Percentiles rank a stretch among this genome's conserved stretches.
phyloP scores from a whole-genome alignment of 192 early-diverging fungal genomes.

The Gamsiella multidivaricata region DNA sequence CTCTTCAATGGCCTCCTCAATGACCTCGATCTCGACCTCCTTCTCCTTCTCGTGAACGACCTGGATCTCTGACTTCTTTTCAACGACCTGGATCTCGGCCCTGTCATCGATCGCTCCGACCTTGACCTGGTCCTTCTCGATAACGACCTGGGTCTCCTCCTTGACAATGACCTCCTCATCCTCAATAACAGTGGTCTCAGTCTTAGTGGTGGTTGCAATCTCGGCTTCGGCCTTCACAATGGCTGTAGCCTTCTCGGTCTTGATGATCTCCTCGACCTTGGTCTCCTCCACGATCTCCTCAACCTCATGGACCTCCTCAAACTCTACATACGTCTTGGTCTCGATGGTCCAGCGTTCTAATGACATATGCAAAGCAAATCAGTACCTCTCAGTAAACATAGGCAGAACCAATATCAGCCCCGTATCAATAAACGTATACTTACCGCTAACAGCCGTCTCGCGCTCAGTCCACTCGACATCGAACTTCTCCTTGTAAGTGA shows the following conservation, averaged over 20 bases:
- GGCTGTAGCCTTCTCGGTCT: constrained; percentile 6
- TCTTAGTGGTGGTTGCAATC: constrained; percentile 10
- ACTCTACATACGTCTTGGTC: constrained; percentile 21
- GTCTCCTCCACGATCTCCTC: constrained; percentile 22
- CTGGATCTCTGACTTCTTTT: neutral
- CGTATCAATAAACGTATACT: neutral
- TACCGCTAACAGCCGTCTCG: constrained; percentile 7
- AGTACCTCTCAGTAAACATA: neutral
- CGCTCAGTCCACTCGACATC: constrained; percentile 28
- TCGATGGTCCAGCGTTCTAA: constrained; percentile 7
- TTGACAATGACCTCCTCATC: constrained; percentile 8
- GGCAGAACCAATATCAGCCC: neutral
- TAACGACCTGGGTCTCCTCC: constrained; percentile 5
- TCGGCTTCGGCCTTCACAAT: neutral
- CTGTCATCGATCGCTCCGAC: no score
- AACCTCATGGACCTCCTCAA: constrained; percentile 21
- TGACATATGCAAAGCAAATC: neutral
- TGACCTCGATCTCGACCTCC: no score
- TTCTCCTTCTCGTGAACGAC: constrained; percentile 11
- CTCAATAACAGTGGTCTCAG: no score
- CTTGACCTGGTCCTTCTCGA: neutral
- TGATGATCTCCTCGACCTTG: constrained; percentile 7
- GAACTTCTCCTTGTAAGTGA: constrained; percentile 27
- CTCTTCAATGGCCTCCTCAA: no score
- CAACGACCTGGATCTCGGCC: neutral